Percentiles rank a stretch among this genome's conserved stretches.
Conservation (phyloP, 129 eudicot species). For the Smallanthus sonchifolius region DNA sequence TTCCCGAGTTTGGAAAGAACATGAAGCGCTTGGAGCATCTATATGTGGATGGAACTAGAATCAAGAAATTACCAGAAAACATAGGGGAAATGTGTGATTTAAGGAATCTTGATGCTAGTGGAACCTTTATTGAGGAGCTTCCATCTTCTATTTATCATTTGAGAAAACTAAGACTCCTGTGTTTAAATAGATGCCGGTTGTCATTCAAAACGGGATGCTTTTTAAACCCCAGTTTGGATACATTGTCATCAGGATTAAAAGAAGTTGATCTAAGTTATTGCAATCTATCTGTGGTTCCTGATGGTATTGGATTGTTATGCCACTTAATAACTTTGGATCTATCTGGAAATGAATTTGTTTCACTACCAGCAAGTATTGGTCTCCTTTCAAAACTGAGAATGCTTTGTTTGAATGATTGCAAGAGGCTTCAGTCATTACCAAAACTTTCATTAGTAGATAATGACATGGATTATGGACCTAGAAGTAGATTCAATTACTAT, state of each 20-base stretch:
- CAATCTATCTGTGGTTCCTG: conserved; percentile 18
- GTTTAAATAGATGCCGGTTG: not conserved
- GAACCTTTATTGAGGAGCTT: conserved; percentile 10
- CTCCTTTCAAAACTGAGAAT: conserved; percentile 25
- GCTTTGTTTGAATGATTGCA: conserved; percentile 23
- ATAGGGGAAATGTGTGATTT: conserved; percentile 5
- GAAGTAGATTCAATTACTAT: conserved; percentile 7
- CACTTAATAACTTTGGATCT: conserved; percentile 10
- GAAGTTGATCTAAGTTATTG: conserved; percentile 17
- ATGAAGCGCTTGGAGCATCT: conserved; percentile 11
- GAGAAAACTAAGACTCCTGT: conserved; percentile 9
- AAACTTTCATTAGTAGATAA: conserved; percentile 22
- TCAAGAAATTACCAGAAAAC: conserved; percentile 22
- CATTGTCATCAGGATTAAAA: not conserved
- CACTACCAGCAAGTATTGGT: conserved; percentile 6
- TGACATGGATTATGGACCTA: conserved; percentile 14
- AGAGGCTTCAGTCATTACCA: conserved; percentile 9
- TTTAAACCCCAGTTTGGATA: not conserved
- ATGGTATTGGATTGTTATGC: conserved; percentile 14
- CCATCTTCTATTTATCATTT: conserved; percentile 2
- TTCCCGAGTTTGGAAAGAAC: conserved; percentile 16
- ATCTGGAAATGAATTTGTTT: conserved; percentile 22
- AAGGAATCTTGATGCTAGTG: conserved; percentile 17
- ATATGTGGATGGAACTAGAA: conserved; percentile 8
- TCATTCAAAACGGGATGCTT: not conserved